phyloP scores from a whole-genome alignment of 129 eudicot species.

The carrot (Daucus carota) region DH1_v3.0 NC_030389.2:9138501-9139000 shows the following conservation, averaged over 20 bases:
- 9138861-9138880: too few relatives aligned
- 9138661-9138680: not conserved
- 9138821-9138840: not conserved
- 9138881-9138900: not conserved
- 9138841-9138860: not conserved
- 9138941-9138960: not conserved
- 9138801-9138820: not conserved
- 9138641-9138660: not conserved
- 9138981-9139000: not conserved
- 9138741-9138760: not conserved
- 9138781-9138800: not conserved
- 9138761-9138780: not conserved
- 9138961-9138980: not conserved
- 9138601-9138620: too few relatives aligned
- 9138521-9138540: too few relatives aligned
- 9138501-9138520: not conserved
- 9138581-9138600: too few relatives aligned
- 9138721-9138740: not conserved
- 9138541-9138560: too few relatives aligned
- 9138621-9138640: too few relatives aligned
- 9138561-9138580: too few relatives aligned
- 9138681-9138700: constrained; percentile 23
- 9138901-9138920: not conserved
- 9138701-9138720: constrained; percentile 8
- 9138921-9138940: not conserved